Percentiles rank a stretch among this genome's conserved stretches.
Evolutionary conservation across 257 asterid species (phyloP).

Genomic region (Scutellaria baicalensis): DNA sequence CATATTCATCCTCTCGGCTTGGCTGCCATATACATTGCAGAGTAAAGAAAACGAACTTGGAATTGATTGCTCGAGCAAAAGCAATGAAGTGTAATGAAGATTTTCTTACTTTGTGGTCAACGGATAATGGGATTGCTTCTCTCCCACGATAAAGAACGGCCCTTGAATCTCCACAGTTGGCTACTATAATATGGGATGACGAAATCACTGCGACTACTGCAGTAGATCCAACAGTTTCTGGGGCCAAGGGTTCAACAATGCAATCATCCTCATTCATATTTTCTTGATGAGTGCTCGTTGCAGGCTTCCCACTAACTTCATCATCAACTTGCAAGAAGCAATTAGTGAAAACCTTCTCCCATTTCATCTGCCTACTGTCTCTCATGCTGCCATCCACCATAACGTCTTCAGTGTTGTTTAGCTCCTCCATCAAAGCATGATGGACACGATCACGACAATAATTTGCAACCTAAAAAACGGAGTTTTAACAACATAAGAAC

Average conservation of each 20-base stretch:
- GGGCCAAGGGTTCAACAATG: slow-evolving; percentile 48
- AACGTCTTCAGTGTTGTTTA: slow-evolving; percentile 26
- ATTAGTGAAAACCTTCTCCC: slow-evolving; percentile 62
- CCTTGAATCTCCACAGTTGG: slow-evolving; percentile 87
- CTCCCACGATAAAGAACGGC: slow-evolving; percentile 89
- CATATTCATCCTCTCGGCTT: slow-evolving; percentile 70
- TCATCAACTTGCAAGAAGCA: slow-evolving; percentile 72
- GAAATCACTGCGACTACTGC: slow-evolving; percentile 71
- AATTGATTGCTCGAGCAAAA: background rate
- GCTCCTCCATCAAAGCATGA: slow-evolving; percentile 58
- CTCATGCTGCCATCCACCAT: slow-evolving; percentile 21
- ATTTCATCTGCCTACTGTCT: slow-evolving; percentile 50
- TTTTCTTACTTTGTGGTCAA: slow-evolving; percentile 68
- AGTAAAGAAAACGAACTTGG: background rate
- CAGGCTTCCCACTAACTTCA: slow-evolving; percentile 57
- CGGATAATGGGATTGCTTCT: slow-evolving; percentile 65
- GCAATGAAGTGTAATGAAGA: background rate
- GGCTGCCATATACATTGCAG: slow-evolving; percentile 39
- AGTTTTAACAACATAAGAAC: background rate
- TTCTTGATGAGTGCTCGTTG: slow-evolving; percentile 2
- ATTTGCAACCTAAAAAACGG: slow-evolving; percentile 61
- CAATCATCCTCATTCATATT: slow-evolving; percentile 3
- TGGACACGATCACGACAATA: slow-evolving; percentile 77
- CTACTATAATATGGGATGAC: slow-evolving; percentile 75
- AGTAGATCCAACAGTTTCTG: slow-evolving; percentile 83